These are phyloP conservation scores for Aspergillus arachidicola DNA, from an alignment of 2,329 filamentous ascomycete genomes.

Conservation along the genomic window DNA sequence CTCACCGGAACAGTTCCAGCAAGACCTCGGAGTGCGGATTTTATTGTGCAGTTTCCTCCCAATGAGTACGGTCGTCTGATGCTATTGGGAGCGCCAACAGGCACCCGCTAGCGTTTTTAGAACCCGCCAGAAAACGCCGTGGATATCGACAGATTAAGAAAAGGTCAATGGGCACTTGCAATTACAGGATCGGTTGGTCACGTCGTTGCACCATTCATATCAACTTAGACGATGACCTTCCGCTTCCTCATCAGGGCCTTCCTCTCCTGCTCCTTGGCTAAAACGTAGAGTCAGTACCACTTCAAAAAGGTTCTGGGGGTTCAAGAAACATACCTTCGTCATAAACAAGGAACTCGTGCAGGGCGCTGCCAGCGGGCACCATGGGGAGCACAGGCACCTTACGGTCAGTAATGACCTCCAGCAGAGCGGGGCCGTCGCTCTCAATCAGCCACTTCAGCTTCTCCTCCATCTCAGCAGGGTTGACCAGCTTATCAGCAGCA, in stretches of 20 bases:
- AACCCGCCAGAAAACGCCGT: constrained; percentile 43
- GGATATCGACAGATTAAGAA: constrained; percentile 44
- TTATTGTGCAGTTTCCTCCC: background rate
- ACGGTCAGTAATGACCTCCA: constrained; percentile 88
- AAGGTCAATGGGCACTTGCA: constrained; percentile 24
- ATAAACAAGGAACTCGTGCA: constrained; percentile 93
- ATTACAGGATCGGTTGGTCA: constrained; percentile 24
- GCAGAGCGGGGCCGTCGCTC: constrained; percentile 83
- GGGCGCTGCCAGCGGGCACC: constrained; percentile 83
- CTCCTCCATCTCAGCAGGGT: constrained; percentile 75
- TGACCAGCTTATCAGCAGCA: constrained; percentile 69
- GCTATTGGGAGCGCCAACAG: constrained; percentile 12
- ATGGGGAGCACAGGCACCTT: constrained; percentile 87
- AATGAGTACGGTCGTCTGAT: background rate
- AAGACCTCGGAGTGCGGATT: background rate
- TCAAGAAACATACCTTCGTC: constrained; percentile 65
- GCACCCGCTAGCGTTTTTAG: constrained; percentile 36
- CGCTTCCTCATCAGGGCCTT: constrained; percentile 68
- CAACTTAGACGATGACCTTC: constrained; percentile 39
- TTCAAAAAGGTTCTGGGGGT: background rate
- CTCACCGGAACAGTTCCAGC: background rate
- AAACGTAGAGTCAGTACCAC: constrained; percentile 15
- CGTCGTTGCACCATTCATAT: constrained; percentile 21
- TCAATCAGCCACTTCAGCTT: constrained; percentile 87
- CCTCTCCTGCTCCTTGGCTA: constrained; percentile 69